A percentile compares a stretch with the other conserved stretches of the same genome.
phyloP scores from a whole-genome alignment of 1,139 yeast genomes.

The Blastobotrys aristatus region DNA sequence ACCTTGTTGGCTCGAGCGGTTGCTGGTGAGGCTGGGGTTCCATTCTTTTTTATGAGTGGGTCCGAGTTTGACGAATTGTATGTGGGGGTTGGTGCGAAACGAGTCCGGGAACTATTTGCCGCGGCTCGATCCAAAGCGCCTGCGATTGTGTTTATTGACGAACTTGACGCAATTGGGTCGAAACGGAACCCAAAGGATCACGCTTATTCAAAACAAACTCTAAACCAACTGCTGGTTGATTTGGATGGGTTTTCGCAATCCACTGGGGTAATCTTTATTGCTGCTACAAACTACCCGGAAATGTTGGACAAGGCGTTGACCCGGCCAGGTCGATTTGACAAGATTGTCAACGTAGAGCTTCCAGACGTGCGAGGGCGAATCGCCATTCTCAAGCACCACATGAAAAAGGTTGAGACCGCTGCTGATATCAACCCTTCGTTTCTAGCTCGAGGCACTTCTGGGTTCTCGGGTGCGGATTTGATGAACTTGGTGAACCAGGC shows the following conservation, averaged over 20 bases:
- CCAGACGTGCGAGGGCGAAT: conserved; percentile 98
- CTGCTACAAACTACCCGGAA: conserved; percentile 98
- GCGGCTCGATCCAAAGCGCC: conserved; percentile 97
- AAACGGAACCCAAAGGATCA: conserved; percentile 96
- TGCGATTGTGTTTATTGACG: conserved; percentile 94
- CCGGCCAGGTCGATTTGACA: conserved; percentile 97
- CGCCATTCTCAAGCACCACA: conserved; percentile 86
- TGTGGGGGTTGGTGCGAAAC: conserved; percentile 98
- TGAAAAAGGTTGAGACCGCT: conserved; percentile 83
- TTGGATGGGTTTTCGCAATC: conserved; percentile 94
- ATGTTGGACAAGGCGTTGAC: conserved; percentile 93
- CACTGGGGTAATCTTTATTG: conserved; percentile 89
- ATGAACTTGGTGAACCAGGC: conserved; percentile 97
- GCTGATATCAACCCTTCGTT: conserved; percentile 81
- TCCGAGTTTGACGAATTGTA: conserved; percentile 97
- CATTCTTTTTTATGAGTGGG: conserved; percentile 97
- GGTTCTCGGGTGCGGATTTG: conserved; percentile 93
- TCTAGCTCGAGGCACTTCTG: conserved; percentile 96
- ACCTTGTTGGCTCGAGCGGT: conserved; percentile 96
- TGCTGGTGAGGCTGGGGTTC: conserved; percentile 99
- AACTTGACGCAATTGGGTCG: conserved; percentile 97
- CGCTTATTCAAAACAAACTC: conserved; percentile 95
- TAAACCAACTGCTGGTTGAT: conserved; percentile 92
- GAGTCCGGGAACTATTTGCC: conserved; percentile 87
- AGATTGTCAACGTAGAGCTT: conserved; percentile 87